Conservation (phyloP, 2,329 filamentous ascomycete genomes). For the Hypocreales sp. region DNA sequence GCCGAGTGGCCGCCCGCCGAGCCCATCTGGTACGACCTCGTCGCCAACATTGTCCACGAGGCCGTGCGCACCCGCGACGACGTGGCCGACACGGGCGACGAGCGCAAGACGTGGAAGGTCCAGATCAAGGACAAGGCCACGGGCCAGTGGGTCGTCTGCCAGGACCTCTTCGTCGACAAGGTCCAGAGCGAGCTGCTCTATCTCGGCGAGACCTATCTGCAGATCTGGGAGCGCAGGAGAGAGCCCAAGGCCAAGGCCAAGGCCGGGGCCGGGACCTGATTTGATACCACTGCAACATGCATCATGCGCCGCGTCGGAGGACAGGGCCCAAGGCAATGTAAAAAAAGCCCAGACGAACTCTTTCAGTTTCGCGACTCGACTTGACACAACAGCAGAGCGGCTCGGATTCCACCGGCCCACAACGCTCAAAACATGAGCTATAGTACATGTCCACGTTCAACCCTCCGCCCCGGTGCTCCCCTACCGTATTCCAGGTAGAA, state of each 20-base stretch:
- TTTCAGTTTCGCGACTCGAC: too few species aligned
- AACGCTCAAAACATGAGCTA: too few species aligned
- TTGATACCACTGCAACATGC: background rate
- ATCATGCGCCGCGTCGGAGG: too few species aligned
- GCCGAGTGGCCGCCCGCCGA: conserved; percentile 54
- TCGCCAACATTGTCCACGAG: conserved; percentile 87
- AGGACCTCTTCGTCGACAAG: conserved; percentile 86
- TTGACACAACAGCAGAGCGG: too few species aligned
- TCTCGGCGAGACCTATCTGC: conserved; percentile 85
- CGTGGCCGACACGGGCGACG: conserved; percentile 79
- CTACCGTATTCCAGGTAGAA: conserved; percentile 2
- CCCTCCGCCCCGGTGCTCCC: background rate
- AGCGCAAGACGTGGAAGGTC: conserved; percentile 82
- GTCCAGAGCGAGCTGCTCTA: conserved; percentile 82
- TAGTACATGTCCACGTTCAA: conserved; percentile 2
- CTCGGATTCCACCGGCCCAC: too few species aligned
- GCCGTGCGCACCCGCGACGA: conserved; percentile 64
- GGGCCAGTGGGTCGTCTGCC: conserved; percentile 82
- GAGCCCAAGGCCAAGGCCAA: conserved; percentile 22
- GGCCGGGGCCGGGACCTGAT: conserved; percentile 3
- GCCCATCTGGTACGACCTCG: conserved; percentile 87
- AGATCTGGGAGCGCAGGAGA: conserved; percentile 85
- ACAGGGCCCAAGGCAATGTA: too few species aligned
- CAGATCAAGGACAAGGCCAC: conserved; percentile 71
- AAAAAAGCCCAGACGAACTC: too few species aligned